phyloP scores from a whole-genome alignment of 2,329 filamentous ascomycete species.

The Trichoderma sp. region DNA sequence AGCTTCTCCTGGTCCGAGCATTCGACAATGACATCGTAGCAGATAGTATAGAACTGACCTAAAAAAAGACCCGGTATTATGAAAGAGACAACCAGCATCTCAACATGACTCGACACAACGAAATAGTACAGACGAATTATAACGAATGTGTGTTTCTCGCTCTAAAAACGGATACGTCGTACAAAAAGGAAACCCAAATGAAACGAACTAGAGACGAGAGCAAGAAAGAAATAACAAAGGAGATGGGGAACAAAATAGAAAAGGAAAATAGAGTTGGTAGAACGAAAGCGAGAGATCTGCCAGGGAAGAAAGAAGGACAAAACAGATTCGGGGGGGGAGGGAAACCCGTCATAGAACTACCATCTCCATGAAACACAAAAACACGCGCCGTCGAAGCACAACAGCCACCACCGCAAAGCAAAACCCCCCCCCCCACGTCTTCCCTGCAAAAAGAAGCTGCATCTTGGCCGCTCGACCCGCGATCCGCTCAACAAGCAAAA shows the following conservation, averaged over 20 bases:
- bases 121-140: not conserved
- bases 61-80: slow-evolving; percentile 19
- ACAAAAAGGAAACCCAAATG: slow-evolving; percentile 1
- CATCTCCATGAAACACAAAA: not conserved
- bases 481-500: not conserved
- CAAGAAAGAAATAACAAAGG: slow-evolving; percentile 22
- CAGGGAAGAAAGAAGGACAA: not conserved
- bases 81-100: slow-evolving; percentile 34
- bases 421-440: too few relatives aligned
- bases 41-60: slow-evolving; percentile 19
- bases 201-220: slow-evolving; percentile 12
- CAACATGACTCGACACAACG: slow-evolving; percentile 29
- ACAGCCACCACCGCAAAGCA: not conserved
- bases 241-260: not conserved
- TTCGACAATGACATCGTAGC: not conserved
- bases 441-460: not conserved
- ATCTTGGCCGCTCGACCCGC: not conserved
- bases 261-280: slow-evolving; percentile 10
- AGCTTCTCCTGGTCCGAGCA: not conserved
- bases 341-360: slow-evolving; percentile 4
- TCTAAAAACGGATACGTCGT: not conserved
- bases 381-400: not conserved
- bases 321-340: not conserved
- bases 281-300: slow-evolving; percentile 19
- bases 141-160: slow-evolving; percentile 8